Evolutionary conservation across 768 basidiomycete species (phyloP).

Genomic region (Mycena olivaceomarginata): DNA sequence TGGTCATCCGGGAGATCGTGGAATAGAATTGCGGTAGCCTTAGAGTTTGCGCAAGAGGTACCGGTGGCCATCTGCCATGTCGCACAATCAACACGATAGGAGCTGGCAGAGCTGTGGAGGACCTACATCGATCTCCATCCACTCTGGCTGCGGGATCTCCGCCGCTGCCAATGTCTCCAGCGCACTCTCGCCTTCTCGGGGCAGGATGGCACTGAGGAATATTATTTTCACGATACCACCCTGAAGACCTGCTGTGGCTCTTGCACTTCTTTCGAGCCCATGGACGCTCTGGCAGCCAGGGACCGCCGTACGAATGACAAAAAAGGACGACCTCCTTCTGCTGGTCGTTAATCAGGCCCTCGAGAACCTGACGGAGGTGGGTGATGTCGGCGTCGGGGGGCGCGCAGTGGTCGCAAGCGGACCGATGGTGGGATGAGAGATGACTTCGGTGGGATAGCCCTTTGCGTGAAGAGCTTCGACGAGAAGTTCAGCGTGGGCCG

Average conservation of each 20-base stretch:
- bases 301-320: neutral
- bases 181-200: neutral
- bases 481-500: neutral
- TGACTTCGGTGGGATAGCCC: neutral
- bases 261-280: neutral
- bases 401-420: neutral
- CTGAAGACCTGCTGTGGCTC: neutral
- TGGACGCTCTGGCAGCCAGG: neutral
- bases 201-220: neutral
- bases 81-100: neutral
- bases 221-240: neutral
- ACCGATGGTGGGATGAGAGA: neutral
- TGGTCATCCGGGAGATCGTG: neutral
- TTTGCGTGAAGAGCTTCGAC: neutral
- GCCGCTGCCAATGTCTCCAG: neutral
- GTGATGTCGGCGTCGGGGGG: neutral
- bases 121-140: neutral
- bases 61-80: neutral
- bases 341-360: neutral
- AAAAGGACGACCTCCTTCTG: neutral
- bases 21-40: neutral
- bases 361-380: neutral
- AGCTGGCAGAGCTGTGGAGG: neutral
- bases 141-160: neutral
- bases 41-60: neutral